These are phyloP conservation scores for Pinus tabuliformis DNA, from an alignment of 75 land plant genomes.

Conservation along the genomic window DNA sequence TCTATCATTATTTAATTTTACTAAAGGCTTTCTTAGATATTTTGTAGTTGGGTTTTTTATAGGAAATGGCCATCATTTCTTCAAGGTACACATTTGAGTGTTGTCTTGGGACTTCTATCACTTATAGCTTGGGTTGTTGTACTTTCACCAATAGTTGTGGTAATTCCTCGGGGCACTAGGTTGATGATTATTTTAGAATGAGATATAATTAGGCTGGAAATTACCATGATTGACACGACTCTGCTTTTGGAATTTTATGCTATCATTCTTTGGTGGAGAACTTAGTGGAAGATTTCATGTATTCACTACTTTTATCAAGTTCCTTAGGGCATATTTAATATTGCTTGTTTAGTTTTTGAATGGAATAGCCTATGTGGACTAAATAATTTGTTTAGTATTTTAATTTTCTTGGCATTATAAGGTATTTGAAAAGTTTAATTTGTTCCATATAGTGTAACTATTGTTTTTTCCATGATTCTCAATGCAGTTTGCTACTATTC, in stretches of 20 bases:
- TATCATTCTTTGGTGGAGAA: constrained; percentile 99
- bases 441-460: no score
- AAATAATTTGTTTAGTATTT: neutral
- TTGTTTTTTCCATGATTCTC: no score
- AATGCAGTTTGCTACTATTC: neutral
- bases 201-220: constrained; percentile 86
- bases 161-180: constrained; percentile 77
- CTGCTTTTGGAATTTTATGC: constrained; percentile 91
- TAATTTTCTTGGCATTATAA: no score
- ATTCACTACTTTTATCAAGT: neutral
- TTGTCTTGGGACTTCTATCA: no score
- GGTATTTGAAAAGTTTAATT: neutral
- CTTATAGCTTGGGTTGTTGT: no score
- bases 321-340: neutral
- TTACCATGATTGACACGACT: constrained; percentile 87
- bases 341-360: neutral
- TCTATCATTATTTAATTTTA: neutral
- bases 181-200: constrained; percentile 64
- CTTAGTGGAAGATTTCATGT: constrained; percentile 99
- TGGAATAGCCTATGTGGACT: neutral
- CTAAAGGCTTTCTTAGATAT: neutral
- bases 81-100: no score
- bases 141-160: no score
- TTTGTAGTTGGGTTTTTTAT: constrained; percentile 43
- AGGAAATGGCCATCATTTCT: no score